phyloP scores from a whole-genome alignment of 1,284 basidiomycete genomes.

The Ustilago hordei region DNA sequence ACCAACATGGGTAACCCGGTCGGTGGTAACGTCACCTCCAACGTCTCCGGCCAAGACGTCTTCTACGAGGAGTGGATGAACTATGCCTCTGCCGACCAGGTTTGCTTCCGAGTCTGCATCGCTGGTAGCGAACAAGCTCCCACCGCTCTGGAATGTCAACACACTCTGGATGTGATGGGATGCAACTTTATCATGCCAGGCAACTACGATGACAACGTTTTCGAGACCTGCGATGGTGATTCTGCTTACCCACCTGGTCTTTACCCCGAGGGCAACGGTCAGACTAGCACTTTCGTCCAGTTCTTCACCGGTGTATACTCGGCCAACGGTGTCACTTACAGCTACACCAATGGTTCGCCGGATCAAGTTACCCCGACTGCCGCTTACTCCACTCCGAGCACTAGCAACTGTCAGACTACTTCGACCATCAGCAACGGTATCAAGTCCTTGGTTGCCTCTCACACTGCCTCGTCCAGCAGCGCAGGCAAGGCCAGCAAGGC shows the following conservation, averaged over 20 bases:
- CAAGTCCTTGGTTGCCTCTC: constrained; percentile 40
- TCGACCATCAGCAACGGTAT: constrained; percentile 56
- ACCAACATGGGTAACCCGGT: constrained; percentile 72
- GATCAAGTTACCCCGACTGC: constrained; percentile 60
- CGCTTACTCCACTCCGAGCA: constrained; percentile 65
- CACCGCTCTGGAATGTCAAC: constrained; percentile 64
- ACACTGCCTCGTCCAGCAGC: constrained; percentile 14
- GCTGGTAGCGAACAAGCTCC: constrained; percentile 60
- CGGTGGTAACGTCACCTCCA: constrained; percentile 73
- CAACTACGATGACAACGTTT: constrained; percentile 60
- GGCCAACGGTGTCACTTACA: constrained; percentile 43
- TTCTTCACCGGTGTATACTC: constrained; percentile 61
- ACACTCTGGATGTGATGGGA: constrained; percentile 68
- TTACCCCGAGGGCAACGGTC: constrained; percentile 57
- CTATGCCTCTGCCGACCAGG: constrained; percentile 63
- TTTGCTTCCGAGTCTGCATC: constrained; percentile 69
- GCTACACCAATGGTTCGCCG: constrained; percentile 65
- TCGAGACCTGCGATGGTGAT: constrained; percentile 68
- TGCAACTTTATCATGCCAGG: constrained; percentile 71
- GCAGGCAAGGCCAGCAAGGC: constrained; percentile 17
- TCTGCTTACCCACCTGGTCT: constrained; percentile 68
- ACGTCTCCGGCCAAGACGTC: constrained; percentile 72
- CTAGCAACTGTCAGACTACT: constrained; percentile 60
- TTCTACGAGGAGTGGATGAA: constrained; percentile 73
- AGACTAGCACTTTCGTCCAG: constrained; percentile 66